Conservation (phyloP, 192 early-diverging fungal species). For the Allomyces javanicus region DNA sequence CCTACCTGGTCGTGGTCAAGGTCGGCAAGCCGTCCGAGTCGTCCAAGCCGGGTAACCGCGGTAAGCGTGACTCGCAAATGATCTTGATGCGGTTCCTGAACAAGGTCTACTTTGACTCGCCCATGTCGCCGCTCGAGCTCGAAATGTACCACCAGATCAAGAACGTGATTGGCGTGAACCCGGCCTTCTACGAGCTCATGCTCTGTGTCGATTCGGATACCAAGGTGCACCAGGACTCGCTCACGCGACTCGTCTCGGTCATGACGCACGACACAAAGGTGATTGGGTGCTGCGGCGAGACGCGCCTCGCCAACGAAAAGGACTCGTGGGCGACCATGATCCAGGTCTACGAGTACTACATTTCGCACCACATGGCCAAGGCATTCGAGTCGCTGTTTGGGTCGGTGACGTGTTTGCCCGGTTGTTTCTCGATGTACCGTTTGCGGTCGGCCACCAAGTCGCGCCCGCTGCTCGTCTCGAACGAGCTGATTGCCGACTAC, state of each 20-base stretch:
- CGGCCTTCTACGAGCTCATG: constrained; percentile 53
- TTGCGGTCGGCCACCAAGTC: constrained; percentile 42
- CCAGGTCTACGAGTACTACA: constrained; percentile 87
- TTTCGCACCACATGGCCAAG: constrained; percentile 81
- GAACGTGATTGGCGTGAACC: constrained; percentile 65
- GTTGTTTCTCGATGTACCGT: constrained; percentile 76
- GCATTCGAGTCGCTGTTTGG: constrained; percentile 66
- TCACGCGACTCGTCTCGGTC: constrained; percentile 71
- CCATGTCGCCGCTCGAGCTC: constrained; percentile 58
- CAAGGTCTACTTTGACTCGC: constrained; percentile 56
- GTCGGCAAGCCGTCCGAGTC: constrained; percentile 51
- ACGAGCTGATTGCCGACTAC: constrained; percentile 64
- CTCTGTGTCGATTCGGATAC: constrained; percentile 71
- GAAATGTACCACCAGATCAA: constrained; percentile 70
- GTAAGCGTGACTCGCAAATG: constrained; percentile 74
- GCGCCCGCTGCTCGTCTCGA: constrained; percentile 60
- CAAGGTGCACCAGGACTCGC: constrained; percentile 58
- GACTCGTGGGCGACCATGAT: constrained; percentile 89
- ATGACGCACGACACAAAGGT: constrained; percentile 59
- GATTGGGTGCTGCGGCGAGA: constrained; percentile 88
- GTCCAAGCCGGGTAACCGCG: constrained; percentile 57
- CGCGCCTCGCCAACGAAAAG: constrained; percentile 72
- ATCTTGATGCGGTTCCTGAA: constrained; percentile 65
- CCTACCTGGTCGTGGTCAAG: constrained; percentile 63
- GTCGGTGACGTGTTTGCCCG: constrained; percentile 61